Evolutionary conservation across 768 basidiomycete genomes (phyloP), one percentile per base, ranked within the genome.

Genomic region (Mycena capillaripes): DNA sequence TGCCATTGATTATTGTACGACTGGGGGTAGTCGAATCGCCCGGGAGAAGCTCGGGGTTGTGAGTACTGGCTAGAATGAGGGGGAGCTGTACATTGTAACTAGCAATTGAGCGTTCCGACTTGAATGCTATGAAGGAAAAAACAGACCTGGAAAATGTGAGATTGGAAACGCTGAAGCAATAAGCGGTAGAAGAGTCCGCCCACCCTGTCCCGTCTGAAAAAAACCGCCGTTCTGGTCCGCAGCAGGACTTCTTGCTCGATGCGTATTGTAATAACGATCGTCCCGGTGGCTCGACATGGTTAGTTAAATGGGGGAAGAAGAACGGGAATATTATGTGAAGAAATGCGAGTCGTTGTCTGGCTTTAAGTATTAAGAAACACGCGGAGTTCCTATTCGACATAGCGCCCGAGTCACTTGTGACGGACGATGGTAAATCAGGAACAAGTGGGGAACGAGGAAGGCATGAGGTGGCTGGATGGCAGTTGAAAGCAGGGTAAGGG

Each of bases 141-240:
- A 93, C 93, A 89, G 90, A 94, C 93, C 93, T 94, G 93, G 89
- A 92, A 91, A 92, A 90, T 88, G 92, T 92, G 91, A 93, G 91
- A 90, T 90, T 92, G 92, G 92, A 92, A 93, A 92, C 79, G 89
- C 89, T 84, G 91, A 87, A 90, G 90, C 89, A 89, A 94, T 86
- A 90, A 92, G 91, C 40, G 40, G 40, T 12, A 42, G 40, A 42
- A 42, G 40, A 42, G 40, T 42, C 40, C 40, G 40, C 40, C 92
- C 92, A 94, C 93, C 93, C 91, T 93, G 93, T 88, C 91, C 90
- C 84, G 89, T 87, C 85, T 89, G 89, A 86, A 92, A 90, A 87
- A 91, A 92, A 85, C 82, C 86, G 83, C 86, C 86, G 81, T 82
- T 85, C 84, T 91, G 90, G 81, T 89, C 80, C 83, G 90, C 90